These are phyloP conservation scores for Xylaria sp. DNA, from an alignment of 2,329 filamentous ascomycete genomes.

Conservation along the genomic window DNA sequence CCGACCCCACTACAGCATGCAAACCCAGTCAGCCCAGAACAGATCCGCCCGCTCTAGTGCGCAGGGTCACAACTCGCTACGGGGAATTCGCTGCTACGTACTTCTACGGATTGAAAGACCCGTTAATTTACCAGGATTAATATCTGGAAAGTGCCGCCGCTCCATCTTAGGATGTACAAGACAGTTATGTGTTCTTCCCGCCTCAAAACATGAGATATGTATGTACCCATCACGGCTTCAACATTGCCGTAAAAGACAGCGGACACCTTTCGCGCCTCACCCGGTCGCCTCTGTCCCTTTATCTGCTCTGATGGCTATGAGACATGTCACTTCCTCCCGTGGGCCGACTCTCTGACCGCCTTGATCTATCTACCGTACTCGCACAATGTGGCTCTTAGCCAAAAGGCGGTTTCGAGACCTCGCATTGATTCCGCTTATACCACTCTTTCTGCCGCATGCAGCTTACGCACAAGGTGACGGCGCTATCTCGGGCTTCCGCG, in stretches of 20 bases:
- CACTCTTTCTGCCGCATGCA: conserved; percentile 19
- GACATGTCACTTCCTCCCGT: conserved; percentile 27
- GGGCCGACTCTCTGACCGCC: conserved; percentile 31
- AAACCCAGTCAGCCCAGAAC: no score
- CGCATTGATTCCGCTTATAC: conserved; percentile 23
- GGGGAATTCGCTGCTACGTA: no score
- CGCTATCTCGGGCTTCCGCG: conserved; percentile 25
- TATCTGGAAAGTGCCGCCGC: no score
- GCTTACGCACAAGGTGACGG: conserved; percentile 30
- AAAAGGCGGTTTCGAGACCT: conserved; percentile 28
- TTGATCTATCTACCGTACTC: conserved; percentile 11
- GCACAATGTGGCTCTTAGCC: conserved; percentile 36
- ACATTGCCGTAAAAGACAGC: conserved; percentile 5
- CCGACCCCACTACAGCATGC: no score
- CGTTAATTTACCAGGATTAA: no score
- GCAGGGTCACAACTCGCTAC: no score
- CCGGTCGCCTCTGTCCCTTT: background rate
- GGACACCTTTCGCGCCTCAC: background rate
- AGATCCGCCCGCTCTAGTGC: no score
- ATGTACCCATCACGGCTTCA: background rate
- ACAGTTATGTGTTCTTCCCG: no score
- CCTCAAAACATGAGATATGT: no score
- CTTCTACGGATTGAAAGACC: no score
- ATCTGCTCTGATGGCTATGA: background rate
- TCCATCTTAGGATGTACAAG: no score